phyloP scores from a whole-genome alignment of 108 stramenopile species.

The Phaeodactylum tricornutum region DNA sequence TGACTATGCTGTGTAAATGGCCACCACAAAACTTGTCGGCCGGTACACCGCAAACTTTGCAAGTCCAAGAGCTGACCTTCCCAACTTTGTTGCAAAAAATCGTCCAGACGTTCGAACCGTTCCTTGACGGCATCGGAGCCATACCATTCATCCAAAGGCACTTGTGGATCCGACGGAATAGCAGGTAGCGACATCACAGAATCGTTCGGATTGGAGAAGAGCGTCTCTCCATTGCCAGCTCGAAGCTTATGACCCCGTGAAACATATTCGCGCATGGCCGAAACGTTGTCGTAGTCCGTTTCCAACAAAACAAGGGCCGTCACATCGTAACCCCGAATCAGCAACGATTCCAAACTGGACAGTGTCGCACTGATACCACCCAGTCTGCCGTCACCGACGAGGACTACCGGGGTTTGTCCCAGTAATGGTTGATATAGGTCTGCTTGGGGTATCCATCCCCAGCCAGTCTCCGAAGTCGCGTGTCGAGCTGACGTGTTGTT shows the following conservation, averaged over 20 bases:
- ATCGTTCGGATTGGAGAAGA: constrained; percentile 25
- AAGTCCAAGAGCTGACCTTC: constrained; percentile 12
- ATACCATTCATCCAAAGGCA: constrained; percentile 69
- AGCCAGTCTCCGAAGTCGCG: constrained; percentile 9
- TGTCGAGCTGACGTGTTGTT: constrained; percentile 26
- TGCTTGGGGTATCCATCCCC: constrained; percentile 91
- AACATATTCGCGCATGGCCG: constrained; percentile 49
- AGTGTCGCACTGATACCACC: constrained; percentile 92
- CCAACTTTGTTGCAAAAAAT: constrained; percentile 5
- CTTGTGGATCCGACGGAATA: constrained; percentile 53
- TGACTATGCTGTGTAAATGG: constrained; percentile 13
- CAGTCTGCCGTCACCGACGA: constrained; percentile 88
- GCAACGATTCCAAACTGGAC: constrained; percentile 75
- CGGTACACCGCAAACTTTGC: not conserved
- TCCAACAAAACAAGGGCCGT: constrained; percentile 67
- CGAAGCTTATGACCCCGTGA: constrained; percentile 15
- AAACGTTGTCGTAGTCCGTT: constrained; percentile 28
- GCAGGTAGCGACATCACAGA: constrained; percentile 63
- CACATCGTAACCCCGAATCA: constrained; percentile 76
- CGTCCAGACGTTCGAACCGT: constrained; percentile 13
- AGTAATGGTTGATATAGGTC: constrained; percentile 71
- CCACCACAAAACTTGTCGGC: constrained; percentile 14
- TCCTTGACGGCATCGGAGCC: constrained; percentile 20
- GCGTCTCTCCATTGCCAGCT: constrained; percentile 6
- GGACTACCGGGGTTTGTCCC: constrained; percentile 47